Percentiles rank a stretch among this genome's conserved stretches.
These are phyloP conservation scores for Pythium brassicae DNA, from an alignment of 352 stramenopile species.

Conservation along the genomic window DNA sequence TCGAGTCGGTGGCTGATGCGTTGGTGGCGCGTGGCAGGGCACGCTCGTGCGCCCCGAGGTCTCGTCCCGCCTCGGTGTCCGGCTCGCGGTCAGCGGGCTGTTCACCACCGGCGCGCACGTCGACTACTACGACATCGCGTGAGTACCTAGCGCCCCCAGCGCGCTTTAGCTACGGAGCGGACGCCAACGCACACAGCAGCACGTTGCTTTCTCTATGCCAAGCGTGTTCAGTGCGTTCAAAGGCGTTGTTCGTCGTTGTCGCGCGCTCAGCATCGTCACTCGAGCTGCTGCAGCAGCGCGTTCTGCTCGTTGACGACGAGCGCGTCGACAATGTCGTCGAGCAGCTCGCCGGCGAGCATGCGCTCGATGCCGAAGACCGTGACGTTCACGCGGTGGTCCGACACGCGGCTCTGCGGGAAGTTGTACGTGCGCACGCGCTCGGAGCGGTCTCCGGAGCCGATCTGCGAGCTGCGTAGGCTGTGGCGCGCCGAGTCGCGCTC, in stretches of 20 bases:
- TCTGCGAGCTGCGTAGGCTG: conserved; percentile 76
- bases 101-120: conserved; percentile 65
- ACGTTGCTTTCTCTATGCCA: too few relatives aligned
- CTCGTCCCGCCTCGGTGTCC: conserved; percentile 61
- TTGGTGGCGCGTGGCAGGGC: conserved; percentile 13
- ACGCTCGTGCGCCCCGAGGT: conserved; percentile 41
- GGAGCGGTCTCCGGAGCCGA: conserved; percentile 93
- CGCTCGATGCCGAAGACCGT: conserved; percentile 87
- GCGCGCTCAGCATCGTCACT: conserved; percentile 21
- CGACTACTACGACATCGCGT: conserved; percentile 66
- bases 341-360: conserved; percentile 84
- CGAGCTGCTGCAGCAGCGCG: conserved; percentile 61
- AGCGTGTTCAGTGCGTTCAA: too few relatives aligned
- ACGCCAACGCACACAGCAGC: too few relatives aligned
- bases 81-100: conserved; percentile 37
- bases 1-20: background rate
- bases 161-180: too few relatives aligned
- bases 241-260: too few relatives aligned
- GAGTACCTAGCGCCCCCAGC: background rate
- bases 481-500: conserved; percentile 53
- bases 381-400: conserved; percentile 93
- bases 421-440: conserved; percentile 99
- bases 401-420: conserved; percentile 94
- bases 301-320: conserved; percentile 81
- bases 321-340: conserved; percentile 89